Conservation (phyloP, 345 rosid genomes). For the Viola odorata region DNA sequence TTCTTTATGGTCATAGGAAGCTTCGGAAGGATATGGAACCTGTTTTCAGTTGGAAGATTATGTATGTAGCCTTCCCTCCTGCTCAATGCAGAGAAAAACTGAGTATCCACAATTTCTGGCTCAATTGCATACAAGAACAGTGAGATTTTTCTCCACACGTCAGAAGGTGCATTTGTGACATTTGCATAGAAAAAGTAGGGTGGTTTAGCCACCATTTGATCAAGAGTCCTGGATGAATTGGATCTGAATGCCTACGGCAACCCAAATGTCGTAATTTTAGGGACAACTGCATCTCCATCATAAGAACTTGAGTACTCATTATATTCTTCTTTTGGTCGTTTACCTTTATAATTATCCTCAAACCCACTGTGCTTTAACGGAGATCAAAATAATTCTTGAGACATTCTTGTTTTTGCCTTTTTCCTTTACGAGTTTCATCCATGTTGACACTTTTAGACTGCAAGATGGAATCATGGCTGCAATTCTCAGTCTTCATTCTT, state of each 20-base stretch:
- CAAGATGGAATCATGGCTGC: constrained; percentile 20
- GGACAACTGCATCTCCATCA: constrained; percentile 25
- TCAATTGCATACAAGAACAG: constrained; percentile 49
- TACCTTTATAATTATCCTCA: constrained; percentile 40
- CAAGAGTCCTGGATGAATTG: constrained; percentile 37
- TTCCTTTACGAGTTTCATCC: constrained; percentile 47
- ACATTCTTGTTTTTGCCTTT: constrained; percentile 62
- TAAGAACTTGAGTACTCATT: constrained; percentile 37
- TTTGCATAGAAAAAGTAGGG: constrained; percentile 82
- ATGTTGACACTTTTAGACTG: constrained; percentile 10
- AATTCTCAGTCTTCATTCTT: constrained; percentile 38
- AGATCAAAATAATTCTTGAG: constrained; percentile 25
- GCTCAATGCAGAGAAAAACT: constrained; percentile 57
- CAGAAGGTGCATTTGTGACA: constrained; percentile 39
- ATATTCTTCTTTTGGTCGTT: constrained; percentile 53
- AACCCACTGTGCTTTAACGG: constrained; percentile 12
- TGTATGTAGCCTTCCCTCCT: constrained; percentile 84
- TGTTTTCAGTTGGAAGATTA: constrained; percentile 62
- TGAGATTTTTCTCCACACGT: constrained; percentile 59
- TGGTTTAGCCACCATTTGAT: constrained; percentile 42
- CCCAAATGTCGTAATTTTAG: constrained; percentile 14
- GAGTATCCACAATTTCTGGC: constrained; percentile 69
- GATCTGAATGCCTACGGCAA: constrained; percentile 33
- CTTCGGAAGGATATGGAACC: constrained; percentile 51
- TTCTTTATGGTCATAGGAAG: constrained; percentile 57